Evolutionary conservation across 2,329 filamentous ascomycete genomes (phyloP), one percentile per base, ranked within the genome.

Genomic region (Incumbomyces delicatus): DNA sequence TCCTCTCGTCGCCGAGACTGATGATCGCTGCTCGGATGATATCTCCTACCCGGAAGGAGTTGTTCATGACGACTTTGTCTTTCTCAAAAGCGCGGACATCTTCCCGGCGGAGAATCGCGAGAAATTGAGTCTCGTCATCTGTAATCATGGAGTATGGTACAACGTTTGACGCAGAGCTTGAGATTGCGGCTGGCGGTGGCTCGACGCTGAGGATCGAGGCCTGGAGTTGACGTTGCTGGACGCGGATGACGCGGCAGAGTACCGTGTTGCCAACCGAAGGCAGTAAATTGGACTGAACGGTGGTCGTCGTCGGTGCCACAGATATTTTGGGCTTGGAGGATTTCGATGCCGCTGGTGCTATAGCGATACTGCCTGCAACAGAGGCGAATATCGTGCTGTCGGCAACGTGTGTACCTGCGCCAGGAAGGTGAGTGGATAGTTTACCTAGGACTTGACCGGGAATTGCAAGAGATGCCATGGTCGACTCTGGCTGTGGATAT

Each of bases 81-180:
- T 95, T 95, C 69, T 98, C 92, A 14, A 92, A 95, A 2, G 88
- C 87, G 47, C 92, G 77, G 30, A 98, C 87, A 62, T 98, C 92
- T 68, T 96, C 90, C 52, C 83, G 80, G 14, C 88, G 77, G 50
- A 95, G 88, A 51, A 94, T 70, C 3, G 85, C 88, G 66, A 87
- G 83, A 77, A 89, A 94, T 33, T 68, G 67, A 10, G 70, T 56
- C 56, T 88, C 83, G 42, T 87, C 84, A 56, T 85, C 61, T 43
- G 57, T 69, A 42, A 61, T 63, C 44, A 46, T 66, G 61, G 46
- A 66, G 34, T 44, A 55, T 2, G 47, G 49, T 33, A 49, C 46
- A 27, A 56, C 44, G n/a, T 49, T 49, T 29, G 48, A 17, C 6
- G 48, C 27, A 29, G 27, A 32, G 7, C 46, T 44, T 8, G 22